phyloP scores from a whole-genome alignment of 768 basidiomycete species.

The Suillus spraguei region DNA sequence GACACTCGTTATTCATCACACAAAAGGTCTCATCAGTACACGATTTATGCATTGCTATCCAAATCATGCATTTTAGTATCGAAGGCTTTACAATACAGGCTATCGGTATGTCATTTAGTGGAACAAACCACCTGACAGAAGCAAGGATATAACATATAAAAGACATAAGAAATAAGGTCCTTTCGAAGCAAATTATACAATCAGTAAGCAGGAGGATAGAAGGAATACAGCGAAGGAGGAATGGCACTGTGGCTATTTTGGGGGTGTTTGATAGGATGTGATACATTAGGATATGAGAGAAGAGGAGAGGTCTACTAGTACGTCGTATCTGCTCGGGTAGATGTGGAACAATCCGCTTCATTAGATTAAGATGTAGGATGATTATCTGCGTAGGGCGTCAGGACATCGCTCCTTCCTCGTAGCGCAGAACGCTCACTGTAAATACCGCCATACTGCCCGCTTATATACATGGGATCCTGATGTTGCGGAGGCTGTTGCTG shows the following conservation, averaged over 20 bases:
- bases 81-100: not conserved
- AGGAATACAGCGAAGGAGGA: not conserved
- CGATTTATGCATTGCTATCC: not conserved
- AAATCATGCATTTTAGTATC: not conserved
- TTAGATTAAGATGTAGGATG: slow-evolving; percentile 10
- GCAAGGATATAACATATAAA: slow-evolving; percentile 2
- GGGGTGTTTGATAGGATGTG: slow-evolving; percentile 3
- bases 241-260: not conserved
- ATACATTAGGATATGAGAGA: not conserved
- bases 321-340: not conserved
- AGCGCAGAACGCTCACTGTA: slow-evolving; percentile 28
- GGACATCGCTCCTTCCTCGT: not conserved
- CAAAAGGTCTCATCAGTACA: not conserved
- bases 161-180: not conserved
- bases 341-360: not conserved
- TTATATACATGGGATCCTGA: slow-evolving; percentile 26
- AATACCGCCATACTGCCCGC: slow-evolving; percentile 26
- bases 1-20: not conserved
- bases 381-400: slow-evolving; percentile 7
- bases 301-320: not conserved
- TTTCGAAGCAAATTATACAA: not conserved
- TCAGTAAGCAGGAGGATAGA: not conserved
- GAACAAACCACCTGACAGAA: not conserved
- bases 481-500: slow-evolving; percentile 16
- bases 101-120: not conserved